A percentile compares a stretch with the other conserved stretches of the same genome.
These are phyloP conservation scores for Geosmithia flava DNA, from an alignment of 2,329 filamentous ascomycete species.

Conservation along the genomic window DNA sequence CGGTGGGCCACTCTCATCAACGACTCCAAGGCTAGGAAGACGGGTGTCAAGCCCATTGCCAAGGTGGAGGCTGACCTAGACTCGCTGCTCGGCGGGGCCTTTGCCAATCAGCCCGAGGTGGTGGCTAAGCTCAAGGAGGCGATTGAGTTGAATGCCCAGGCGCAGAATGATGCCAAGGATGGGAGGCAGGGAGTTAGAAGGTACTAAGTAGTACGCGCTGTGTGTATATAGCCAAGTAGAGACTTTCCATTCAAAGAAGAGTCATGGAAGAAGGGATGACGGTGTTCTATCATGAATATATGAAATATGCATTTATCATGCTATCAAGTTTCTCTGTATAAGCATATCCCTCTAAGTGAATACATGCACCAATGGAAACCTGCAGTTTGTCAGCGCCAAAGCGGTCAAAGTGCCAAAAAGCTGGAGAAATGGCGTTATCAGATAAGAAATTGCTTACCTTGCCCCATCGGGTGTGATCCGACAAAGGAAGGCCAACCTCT, in stretches of 20 bases:
- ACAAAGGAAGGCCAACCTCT: background rate
- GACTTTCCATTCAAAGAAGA: too few relatives aligned
- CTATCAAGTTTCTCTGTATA: background rate
- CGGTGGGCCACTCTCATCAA: slow-evolving; percentile 41
- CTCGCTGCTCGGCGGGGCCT: slow-evolving; percentile 41
- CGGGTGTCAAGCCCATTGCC: slow-evolving; percentile 34
- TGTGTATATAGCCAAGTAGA: too few relatives aligned
- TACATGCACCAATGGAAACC: background rate
- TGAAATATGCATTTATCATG: too few relatives aligned
- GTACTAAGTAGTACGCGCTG: slow-evolving; percentile 18
- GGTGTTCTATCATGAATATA: too few relatives aligned
- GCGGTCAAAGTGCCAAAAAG: background rate
- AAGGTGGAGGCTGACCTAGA: slow-evolving; percentile 46
- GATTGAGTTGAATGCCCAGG: slow-evolving; percentile 42
- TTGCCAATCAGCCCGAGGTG: slow-evolving; percentile 47
- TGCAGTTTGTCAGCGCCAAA: background rate
- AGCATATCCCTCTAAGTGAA: background rate
- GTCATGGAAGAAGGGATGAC: too few relatives aligned
- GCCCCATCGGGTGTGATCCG: background rate
- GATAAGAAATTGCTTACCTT: background rate
- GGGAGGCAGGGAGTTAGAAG: slow-evolving; percentile 18
- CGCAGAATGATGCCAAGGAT: slow-evolving; percentile 30
- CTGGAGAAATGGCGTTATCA: background rate
- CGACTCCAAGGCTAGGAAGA: slow-evolving; percentile 32
- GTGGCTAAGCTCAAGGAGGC: slow-evolving; percentile 48